phyloP scores from a whole-genome alignment of 2,329 filamentous ascomycete species.

The Metarhizium guizhouense region DNA sequence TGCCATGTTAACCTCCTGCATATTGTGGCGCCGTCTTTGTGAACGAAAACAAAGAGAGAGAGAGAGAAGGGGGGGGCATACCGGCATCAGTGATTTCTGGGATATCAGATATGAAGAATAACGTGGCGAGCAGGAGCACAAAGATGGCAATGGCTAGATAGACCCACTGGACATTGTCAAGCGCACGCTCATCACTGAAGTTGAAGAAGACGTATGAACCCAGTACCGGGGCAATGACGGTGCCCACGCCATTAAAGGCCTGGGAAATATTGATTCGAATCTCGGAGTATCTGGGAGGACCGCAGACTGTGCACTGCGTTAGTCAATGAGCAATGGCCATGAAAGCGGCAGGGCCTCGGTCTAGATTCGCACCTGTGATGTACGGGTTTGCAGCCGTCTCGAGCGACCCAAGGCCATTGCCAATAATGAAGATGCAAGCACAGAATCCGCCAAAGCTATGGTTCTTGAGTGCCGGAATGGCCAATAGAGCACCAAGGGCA shows the following conservation, averaged over 20 bases:
- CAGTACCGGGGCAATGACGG: conserved; percentile 62
- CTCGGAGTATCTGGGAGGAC: conserved; percentile 61
- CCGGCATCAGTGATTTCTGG: conserved; percentile 57
- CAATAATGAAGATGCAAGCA: conserved; percentile 63
- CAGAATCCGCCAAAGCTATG: conserved; percentile 68
- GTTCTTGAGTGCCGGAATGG: conserved; percentile 47
- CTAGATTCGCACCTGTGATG: conserved; percentile 38
- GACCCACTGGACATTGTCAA: conserved; percentile 66
- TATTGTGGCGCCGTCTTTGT: background rate
- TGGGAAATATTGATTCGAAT: conserved; percentile 69
- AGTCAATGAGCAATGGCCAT: too few relatives aligned
- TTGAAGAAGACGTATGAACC: conserved; percentile 68
- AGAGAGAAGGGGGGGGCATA: conserved; percentile 10
- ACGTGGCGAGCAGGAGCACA: conserved; percentile 53
- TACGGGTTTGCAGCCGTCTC: conserved; percentile 74
- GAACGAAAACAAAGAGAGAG: background rate
- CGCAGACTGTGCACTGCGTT: conserved; percentile 26
- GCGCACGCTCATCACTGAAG: conserved; percentile 43
- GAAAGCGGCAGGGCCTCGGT: background rate
- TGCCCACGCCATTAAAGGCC: conserved; percentile 68
- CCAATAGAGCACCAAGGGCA: conserved; percentile 49
- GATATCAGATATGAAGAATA: conserved; percentile 60
- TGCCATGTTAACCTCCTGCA: background rate
- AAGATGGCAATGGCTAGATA: conserved; percentile 67
- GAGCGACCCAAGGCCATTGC: conserved; percentile 62